Evolutionary conservation across 1,139 yeast genomes (phyloP), one percentile per base, ranked within the genome.

Genomic region (Suhomyces wounanorum): DNA sequence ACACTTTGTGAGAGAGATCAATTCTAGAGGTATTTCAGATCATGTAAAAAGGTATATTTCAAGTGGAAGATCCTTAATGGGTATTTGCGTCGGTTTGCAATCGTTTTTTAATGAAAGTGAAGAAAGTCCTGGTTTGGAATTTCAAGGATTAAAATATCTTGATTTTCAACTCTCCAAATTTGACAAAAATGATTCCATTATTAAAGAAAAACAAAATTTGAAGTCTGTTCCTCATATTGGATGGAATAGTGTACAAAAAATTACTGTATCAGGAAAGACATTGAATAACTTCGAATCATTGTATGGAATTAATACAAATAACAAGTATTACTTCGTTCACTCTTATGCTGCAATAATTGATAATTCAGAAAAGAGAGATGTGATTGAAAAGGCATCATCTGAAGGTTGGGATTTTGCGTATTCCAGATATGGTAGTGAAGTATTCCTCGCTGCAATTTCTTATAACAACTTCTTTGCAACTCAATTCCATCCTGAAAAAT

Each of bases 141-240:
- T 79, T 41, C 61, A 67, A 37, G 97, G 97, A 1, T 63, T 84
- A 39, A 70, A 69, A 4, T 73, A 81, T 41, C 66, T 86, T 39
- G 78, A 79, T 44, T 72, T 85, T 46, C 66, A 69, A 8, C 74
- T 94, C 57, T 66, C 68, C 18, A 85, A 82, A 60, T 94, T 94
- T 64, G 70, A 83, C 55, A 73, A 77, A 38, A 53, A 73, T 2
- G 85, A 79, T 50, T 60, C 66, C 7, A 44, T 61, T 1, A 73
- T 68, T 49, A 42, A 51, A 1, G 54, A 55, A 3, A 57, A 57
- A 21, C 55, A 55, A 0, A 50, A 65, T 42, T 52, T 57, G 40
- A 94, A 94, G 67, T 80, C 96, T 10, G 99, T 94, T 2, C 99
- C 99, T 3, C 94, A 89, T 58, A 94, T 94, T 59, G 99, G 99